A percentile compares a stretch with the other conserved stretches of the same genome.
phyloP scores from a whole-genome alignment of 495 filamentous ascomycete genomes.

The Xylaria castorea region DNA sequence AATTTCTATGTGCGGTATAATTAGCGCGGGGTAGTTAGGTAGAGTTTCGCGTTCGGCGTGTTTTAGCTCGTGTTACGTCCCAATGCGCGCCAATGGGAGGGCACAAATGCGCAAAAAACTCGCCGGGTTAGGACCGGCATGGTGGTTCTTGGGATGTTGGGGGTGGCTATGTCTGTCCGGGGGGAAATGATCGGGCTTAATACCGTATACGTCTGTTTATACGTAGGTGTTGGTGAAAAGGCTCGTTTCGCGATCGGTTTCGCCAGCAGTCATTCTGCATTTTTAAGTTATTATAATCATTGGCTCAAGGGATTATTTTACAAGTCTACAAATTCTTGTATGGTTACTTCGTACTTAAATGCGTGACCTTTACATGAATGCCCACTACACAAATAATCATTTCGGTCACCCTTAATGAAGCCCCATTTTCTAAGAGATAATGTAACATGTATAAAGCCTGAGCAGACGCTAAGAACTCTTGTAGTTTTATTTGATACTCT shows the following conservation, averaged over 20 bases:
- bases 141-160: background rate
- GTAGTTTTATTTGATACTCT: no score
- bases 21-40: constrained; percentile 17
- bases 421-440: no score
- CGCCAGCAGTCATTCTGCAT: no score
- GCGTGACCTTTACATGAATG: no score
- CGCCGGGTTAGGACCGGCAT: constrained; percentile 15
- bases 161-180: background rate
- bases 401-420: no score
- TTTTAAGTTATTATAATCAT: no score
- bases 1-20: background rate
- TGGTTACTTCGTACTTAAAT: no score
- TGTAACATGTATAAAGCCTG: no score
- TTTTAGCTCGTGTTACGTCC: background rate
- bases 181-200: background rate
- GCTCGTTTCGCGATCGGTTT: background rate
- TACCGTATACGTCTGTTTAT: background rate
- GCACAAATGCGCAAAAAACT: background rate
- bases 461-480: no score
- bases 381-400: no score
- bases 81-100: constrained; percentile 15
- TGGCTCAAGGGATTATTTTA: no score
- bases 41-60: background rate
- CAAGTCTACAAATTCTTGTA: no score
- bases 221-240: background rate